Conservation (phyloP, 2,329 filamentous ascomycete genomes). For the Aspergillus vadensis region DNA sequence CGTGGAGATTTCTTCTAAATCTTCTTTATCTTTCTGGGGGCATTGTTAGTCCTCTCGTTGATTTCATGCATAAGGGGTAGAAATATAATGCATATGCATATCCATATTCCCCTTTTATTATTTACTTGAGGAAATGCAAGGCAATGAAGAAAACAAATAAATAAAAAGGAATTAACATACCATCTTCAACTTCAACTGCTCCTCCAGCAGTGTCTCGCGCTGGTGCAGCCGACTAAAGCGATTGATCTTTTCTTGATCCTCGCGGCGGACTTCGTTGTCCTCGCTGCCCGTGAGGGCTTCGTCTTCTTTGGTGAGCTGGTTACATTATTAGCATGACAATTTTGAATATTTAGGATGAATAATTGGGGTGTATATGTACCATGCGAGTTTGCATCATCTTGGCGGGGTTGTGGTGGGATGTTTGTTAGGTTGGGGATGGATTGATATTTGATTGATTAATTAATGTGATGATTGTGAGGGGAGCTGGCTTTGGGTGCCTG, state of each 20-base stretch:
- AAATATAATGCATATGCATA: not conserved
- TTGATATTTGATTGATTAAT: not conserved
- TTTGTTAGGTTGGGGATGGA: conserved; percentile 2
- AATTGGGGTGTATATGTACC: conserved; percentile 52
- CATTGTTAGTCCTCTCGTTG: not conserved
- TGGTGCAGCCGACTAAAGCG: conserved; percentile 93
- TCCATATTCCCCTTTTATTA: conserved; percentile 4
- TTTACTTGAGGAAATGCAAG: not conserved
- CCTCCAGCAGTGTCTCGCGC: conserved; percentile 75
- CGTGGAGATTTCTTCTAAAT: conserved; percentile 86
- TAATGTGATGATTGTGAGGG: too few species aligned
- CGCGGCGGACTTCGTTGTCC: conserved; percentile 89
- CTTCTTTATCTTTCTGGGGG: conserved; percentile 92
- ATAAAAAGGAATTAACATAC: conserved; percentile 37
- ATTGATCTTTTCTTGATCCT: conserved; percentile 99
- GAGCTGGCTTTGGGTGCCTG: too few species aligned
- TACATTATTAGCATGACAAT: not conserved
- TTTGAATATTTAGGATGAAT: not conserved
- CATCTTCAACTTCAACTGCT: conserved; percentile 76
- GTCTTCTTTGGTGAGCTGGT: conserved; percentile 88
- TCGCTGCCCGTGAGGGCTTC: conserved; percentile 72
- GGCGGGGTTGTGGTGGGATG: conserved; percentile 6
- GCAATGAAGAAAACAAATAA: too few species aligned
- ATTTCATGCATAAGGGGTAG: not conserved
- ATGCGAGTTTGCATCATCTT: conserved; percentile 62